Base-by-base conservation (phyloP, 1,284 basidiomycete genomes). In the Neonothopanus nambi region DNA sequence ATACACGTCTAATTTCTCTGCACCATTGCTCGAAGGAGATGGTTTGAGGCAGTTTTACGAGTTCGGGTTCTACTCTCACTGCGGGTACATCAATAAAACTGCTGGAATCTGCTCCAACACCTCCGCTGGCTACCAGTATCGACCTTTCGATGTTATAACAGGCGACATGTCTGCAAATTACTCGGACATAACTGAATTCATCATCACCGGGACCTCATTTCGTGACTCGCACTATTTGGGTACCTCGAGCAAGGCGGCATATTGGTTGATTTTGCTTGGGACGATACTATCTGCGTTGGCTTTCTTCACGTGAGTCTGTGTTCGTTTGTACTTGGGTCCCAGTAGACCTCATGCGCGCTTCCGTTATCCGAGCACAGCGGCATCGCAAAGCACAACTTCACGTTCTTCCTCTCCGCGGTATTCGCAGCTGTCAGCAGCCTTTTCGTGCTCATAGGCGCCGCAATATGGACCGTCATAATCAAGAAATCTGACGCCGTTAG, bases 61-160 rank as follows among this genome's bases (percentile, higher is more conserved):
- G 55, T 92, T 87, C 60, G 89, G 89, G 20, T 73, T 92, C 37
- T 92, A 92, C 71, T 82, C 82, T 18, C 81, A 88, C 65, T 91
- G 89, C 60, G 89, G 76, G 61, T 91, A 84, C 63, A 70, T 86
- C 61, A 79, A 84, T 58, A 67, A 69, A 37, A 77, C 76, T 21
- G 72, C 73, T 26, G 90, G 89, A 33, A 76, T 70, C 47, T 91
- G 90, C 67, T 80, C 84, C 39, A 86, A 84, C 63, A 68, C 74
- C 42, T 80, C 82, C 30, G 69, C 78, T 36, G 87, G 80, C 30
- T 72, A 75, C 59, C 74, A 73, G 55, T 89, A 85, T 64, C 69
- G 75, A 50, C 89, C 89, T 17, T 87, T 79, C 63, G 70, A 77
- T 33, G 74, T 75, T 42, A 75, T 91, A 54, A 77, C 79, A 26